Evolutionary conservation across 2,329 filamentous ascomycete genomes (phyloP), one percentile per base, ranked within the genome.

Genomic region (Septoria linicola): DNA sequence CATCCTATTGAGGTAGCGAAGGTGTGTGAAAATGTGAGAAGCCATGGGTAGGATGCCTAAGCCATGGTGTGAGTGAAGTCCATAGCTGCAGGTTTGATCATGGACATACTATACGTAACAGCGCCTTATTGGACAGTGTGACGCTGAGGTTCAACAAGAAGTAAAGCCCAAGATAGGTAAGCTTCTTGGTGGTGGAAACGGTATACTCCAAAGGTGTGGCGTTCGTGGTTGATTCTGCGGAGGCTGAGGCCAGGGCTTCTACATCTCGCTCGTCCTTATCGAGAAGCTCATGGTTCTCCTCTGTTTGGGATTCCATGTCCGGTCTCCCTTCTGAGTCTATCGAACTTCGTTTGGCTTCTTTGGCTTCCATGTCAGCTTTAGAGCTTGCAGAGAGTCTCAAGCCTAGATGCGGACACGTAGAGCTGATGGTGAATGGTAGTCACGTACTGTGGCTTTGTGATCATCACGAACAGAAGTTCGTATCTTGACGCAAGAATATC

Each of bases 91-190:
- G n/a, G n/a, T 27, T 27, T 27, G 43, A 7, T 14, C 11, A 16
- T 13, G 17, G 16, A 53, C 56, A 21, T 41, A 59, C 61, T 74
- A 80, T 55, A 32, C 53, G 51, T 48, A 82, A 67, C 17, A 82
- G 75, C 17, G 79, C 71, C 66, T 82, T 82, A 69, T 82, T 82
- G 65, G 80, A 82, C 14, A 82, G 72, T n/a, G 79, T 82, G 43
- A 82, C 66, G 51, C 64, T 65, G 41, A 75, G 65, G 56, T 74
- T 75, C 55, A 73, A 68, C 59, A 76, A 69, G 61, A 80, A 80
- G 64, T 80, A 80, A 6, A 66, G 42, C 8, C 37, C 61, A 2
- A 63, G 54, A 30, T 59, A 63, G 31, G 56, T 35, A 13, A 63
- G 46, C 46, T 63, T 63, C 44, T 53, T 59, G 46, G 49, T 51